Evolutionary conservation across 768 basidiomycete species (phyloP), one percentile per base, ranked within the genome.

Genomic region (Dentipellis fragilis): DNA sequence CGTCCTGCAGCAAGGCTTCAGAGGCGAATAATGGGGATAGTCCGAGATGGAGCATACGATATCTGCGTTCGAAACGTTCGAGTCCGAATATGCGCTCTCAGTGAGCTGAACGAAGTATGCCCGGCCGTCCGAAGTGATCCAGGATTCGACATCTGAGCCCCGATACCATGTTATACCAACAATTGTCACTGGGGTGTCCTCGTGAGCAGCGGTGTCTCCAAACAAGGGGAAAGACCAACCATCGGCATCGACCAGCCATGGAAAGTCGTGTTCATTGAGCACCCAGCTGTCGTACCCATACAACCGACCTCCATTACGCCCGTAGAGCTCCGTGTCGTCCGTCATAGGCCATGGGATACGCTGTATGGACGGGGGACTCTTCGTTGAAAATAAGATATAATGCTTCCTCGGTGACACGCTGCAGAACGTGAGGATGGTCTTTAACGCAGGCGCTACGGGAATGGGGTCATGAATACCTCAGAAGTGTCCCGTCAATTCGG

Each of bases 71-170:
- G 61, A 57, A 9, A 52, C 52, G 54, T 63, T 56, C 19, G 46
- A 54, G 23, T 60, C 63, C 11, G 64, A 56, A 16, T 61, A 57
- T 50, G 57, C 60, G 52, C 63, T 70, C 58, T 82, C 81, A 50
- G 73, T 72, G 21, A 90, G 71, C 56, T 80, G 80, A 7, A 89
- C 88, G 59, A 90, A 79, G 65, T 93, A 93, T 10, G 79, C 87
- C 63, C 89, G 72, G 39, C 90, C 90, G 58, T 93, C 90, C 6
- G 87, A 89, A 2, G 89, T 89, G 49, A 89, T 78, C 90, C 90
- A 93, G 0, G 81, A 81, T 68, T 92, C 90, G 11, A 82, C 78
- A 21, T 80, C 80, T 21, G 80, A 78, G 3, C 71, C 64, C 54
- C 79, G 75, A 40, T 81, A 80, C 62, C 81, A 72, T 22, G 76